Base-by-base conservation (phyloP, 768 basidiomycete genomes). In the Sarcodon aspratus region DNA sequence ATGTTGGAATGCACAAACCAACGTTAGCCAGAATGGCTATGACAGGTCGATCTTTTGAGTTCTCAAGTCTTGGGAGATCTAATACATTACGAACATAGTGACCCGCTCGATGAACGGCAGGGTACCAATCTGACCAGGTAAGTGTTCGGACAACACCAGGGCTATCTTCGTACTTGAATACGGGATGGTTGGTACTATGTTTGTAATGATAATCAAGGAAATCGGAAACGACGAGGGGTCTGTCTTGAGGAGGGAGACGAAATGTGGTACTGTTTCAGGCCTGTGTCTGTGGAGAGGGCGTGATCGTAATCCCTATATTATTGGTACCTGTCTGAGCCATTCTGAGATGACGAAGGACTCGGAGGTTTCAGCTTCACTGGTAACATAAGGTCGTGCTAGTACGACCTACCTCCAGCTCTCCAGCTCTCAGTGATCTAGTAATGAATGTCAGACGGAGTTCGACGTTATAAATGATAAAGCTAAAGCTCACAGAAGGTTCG, bases 221-320 rank as follows among this genome's bases (percentile, higher is more conserved):
- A 42, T 68, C 64, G n/a, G 65, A 61, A 2, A 67, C 27, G 10
- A 57, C 56, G 7, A 69, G 53, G 9, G 56, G 57, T 18, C 61
- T 60, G 49, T 67, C 66, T 21, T 65, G 49, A 1, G 66, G 66
- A 15, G 68, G 68, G 1, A 61, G 50, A 35, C 49, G 35, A 44
- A 61, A 62, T 54, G 64, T 67, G 50, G 55, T 52, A 57, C 56
- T 52, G 48, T 54, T 58, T 49, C 55, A 40, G 49, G 60, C 66
- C 56, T 67, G 55, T 3, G 52, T 53, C 9, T 38, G 33, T 21
- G 56, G 54, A 38, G 53, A 31, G 31, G 55, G 45, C 10, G 52
- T 54, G 2, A 55, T 18, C 10, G 44, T 48, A 32, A 17, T 42
- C 47, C 12, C 12, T 33, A 33, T 46, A 40, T 7, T 10, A 10